Percentiles rank a stretch among this genome's conserved stretches.
These are phyloP conservation scores for Fomitopsis pinicola DNA, from an alignment of 1,284 basidiomycete species.

Conservation along the genomic window DNA sequence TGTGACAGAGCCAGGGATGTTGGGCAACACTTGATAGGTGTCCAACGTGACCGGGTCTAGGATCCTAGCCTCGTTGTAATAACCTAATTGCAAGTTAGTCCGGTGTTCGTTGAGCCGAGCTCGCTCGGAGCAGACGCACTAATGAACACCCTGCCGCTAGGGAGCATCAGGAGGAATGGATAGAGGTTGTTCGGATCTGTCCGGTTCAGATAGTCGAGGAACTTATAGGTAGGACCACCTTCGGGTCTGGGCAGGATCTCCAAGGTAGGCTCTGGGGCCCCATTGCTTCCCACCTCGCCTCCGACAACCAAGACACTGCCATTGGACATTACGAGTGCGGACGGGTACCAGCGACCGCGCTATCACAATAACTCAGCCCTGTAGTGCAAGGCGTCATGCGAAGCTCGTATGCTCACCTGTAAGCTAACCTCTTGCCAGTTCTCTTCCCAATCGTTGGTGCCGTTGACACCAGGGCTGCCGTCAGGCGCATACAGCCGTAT, in stretches of 20 bases:
- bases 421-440: slow-evolving; percentile 44
- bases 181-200: slow-evolving; percentile 76
- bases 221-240: slow-evolving; percentile 37
- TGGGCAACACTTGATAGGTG: slow-evolving; percentile 57
- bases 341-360: slow-evolving; percentile 72
- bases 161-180: slow-evolving; percentile 69
- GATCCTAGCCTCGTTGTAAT: slow-evolving; percentile 78
- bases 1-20: slow-evolving; percentile 73
- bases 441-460: slow-evolving; percentile 68
- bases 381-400: background rate
- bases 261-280: slow-evolving; percentile 55
- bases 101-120: background rate
- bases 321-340: slow-evolving; percentile 59
- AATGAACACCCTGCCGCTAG: slow-evolving; percentile 61
- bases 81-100: slow-evolving; percentile 35
- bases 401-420: slow-evolving; percentile 34
- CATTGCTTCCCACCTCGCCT: slow-evolving; percentile 71
- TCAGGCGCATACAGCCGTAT: slow-evolving; percentile 62
- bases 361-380: slow-evolving; percentile 19
- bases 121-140: slow-evolving; percentile 34
- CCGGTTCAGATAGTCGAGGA: slow-evolving; percentile 45
- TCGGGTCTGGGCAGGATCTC: slow-evolving; percentile 50
- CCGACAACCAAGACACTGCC: slow-evolving; percentile 70
- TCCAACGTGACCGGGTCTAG: slow-evolving; percentile 60
- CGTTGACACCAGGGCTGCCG: slow-evolving; percentile 53